Base-by-base conservation (phyloP, 176 grass and related monocot species). In the Juncus inflexus region DNA sequence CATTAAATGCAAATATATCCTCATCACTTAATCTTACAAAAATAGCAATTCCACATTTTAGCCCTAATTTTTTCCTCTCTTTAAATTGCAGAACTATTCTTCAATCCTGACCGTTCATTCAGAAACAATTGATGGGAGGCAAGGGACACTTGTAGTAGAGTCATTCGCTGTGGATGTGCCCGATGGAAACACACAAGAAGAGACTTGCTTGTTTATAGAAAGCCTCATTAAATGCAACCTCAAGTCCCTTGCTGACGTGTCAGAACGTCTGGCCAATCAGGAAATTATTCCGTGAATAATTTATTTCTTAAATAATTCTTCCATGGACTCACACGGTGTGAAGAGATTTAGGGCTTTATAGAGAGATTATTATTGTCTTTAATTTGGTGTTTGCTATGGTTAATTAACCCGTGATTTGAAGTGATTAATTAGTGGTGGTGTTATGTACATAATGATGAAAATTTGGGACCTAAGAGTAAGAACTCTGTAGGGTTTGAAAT, bases 161-260 rank as follows among this genome's bases (percentile, higher is more conserved):
- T 87, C 91, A 4, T 96, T 90, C 45, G 84, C 90, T 4, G 91
- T 96, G 12, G 91, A 96, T 6, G 78, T 96, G 61, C 91, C 91
- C 0, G 91, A 96, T 14, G 91, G 84, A 42, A 96, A 96, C 69
- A 96, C 87, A 35, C 80, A 87, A 50, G 91, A 96, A 4, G 91
- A 96, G 74, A 96, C 91, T 0, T 96, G 91, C 73, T 96, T 80
- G 63, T 96, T 96, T 57, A 80, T 96, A 9, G 86, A 96, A 67
- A 83, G 86, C 36, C 58, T 96, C 43, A 81, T 96, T 75, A 96
- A 90, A 57, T 96, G 91, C 91, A 96, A 96, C 79, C 87, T 96
- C 69, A 90, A 96, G 65, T 96, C 91, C 7, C 81, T 96, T 4
- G 91, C 87, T 0, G 84, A 87, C 15, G 83, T 96, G 38, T 90